Base-by-base conservation (phyloP, 2,329 filamentous ascomycete genomes). In the Botrytis aclada region DNA sequence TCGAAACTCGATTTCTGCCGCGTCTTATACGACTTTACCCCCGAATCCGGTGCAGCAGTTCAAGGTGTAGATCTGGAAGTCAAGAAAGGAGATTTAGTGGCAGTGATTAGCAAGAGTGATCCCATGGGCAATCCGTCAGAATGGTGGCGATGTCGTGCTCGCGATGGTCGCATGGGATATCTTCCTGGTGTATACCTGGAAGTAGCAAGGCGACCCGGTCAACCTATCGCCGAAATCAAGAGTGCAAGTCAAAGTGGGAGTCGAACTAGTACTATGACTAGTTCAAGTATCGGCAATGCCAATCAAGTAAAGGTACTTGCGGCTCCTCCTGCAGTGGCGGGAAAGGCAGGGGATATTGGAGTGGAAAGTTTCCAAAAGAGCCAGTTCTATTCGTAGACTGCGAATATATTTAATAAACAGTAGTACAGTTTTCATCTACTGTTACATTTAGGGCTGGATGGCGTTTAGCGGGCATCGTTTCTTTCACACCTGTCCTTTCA, bases 1-100 rank as follows among this genome's bases (percentile, higher is more conserved):
- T 90, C 90, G 75, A 97, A 97, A 83, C 90, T 99, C 77, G 95
- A 98, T 81, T 99, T 98, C 85, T 99, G 95, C 85, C 93, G 95
- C 73, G 92, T 97, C 3, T 84, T 97, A 29, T 98, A 96, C 84
- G 96, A 99, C 84, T 99, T 97, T 84, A 91, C 92, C 0, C 95
- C 96, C 4, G 92, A 95, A 79, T 84, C 88, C 4, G 88, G 88
- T n/a, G 83, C 87, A 71, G 82, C 83, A 22, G 86, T 86, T 32
- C 84, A 91, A 74, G 93, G 93, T 47, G 90, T 98, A 77, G 97
- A 99, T 80, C 87, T 99, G 22, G 90, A 93, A 51, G 95, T 97
- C 37, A 95, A 93, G 84, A 98, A 97, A 85, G 95, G 95, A 74
- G 96, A 99, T 78, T 90, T 98, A 70, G 95, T 99, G 25, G 96